Conservation (phyloP, 2,329 filamentous ascomycete genomes). For the Xylaria arbuscula region DNA sequence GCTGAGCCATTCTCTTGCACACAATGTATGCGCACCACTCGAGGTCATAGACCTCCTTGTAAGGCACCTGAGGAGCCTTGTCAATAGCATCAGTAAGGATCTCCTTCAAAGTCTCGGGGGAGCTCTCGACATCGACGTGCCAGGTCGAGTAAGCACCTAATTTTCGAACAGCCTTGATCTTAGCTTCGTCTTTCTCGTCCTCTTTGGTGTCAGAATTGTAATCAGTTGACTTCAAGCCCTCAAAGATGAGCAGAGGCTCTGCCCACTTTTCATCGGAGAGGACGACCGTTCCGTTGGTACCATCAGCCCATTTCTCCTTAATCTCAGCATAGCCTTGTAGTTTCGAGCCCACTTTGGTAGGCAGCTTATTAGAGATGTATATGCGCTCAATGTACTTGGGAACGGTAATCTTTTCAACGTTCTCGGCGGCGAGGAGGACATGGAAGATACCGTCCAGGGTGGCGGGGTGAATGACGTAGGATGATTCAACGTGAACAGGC, state of each 20-base stretch:
- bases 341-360: constrained; percentile 41
- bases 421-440: constrained; percentile 44
- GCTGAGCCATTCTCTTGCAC: constrained; percentile 45
- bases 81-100: constrained; percentile 40
- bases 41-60: constrained; percentile 43
- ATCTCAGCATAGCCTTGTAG: constrained; percentile 46
- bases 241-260: constrained; percentile 47
- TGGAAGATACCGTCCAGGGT: constrained; percentile 47
- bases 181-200: constrained; percentile 41
- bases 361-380: constrained; percentile 45
- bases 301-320: constrained; percentile 46
- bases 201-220: constrained; percentile 41
- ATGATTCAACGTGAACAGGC: constrained; percentile 44
- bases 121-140: constrained; percentile 48
- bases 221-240: constrained; percentile 47
- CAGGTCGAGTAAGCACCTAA: constrained; percentile 45
- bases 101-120: constrained; percentile 38
- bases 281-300: constrained; percentile 47
- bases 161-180: constrained; percentile 43
- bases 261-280: constrained; percentile 47
- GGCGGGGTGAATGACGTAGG: constrained; percentile 44
- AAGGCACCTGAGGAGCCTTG: constrained; percentile 42
- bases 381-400: constrained; percentile 48
- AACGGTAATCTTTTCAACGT: constrained; percentile 44
- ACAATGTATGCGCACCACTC: constrained; percentile 49